Conservation (phyloP, 2,329 filamentous ascomycete genomes). For the Colletotrichum echinochloae region DNA sequence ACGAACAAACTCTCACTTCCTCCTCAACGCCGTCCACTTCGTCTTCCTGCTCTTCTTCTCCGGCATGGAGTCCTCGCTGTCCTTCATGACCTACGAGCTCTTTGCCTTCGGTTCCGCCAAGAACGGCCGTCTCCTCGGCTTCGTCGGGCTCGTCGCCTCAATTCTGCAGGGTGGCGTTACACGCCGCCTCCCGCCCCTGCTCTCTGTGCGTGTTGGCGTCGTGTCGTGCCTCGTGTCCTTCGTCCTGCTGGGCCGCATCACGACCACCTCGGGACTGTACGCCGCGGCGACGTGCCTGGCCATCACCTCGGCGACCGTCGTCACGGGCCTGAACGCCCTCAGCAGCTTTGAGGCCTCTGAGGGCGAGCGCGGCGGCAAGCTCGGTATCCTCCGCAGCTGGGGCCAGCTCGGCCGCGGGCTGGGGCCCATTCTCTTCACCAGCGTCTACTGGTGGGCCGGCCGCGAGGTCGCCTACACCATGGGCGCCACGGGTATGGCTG, state of each 20-base stretch:
- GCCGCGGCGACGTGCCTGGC: slow-evolving; percentile 85
- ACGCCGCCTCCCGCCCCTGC: slow-evolving; percentile 82
- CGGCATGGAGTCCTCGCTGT: slow-evolving; percentile 96
- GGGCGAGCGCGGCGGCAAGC: slow-evolving; percentile 84
- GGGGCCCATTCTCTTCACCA: slow-evolving; percentile 91
- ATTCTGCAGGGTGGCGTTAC: slow-evolving; percentile 95
- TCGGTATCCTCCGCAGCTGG: slow-evolving; percentile 84
- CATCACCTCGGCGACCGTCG: slow-evolving; percentile 92
- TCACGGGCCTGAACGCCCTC: slow-evolving; percentile 91
- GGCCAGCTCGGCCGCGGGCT: slow-evolving; percentile 90
- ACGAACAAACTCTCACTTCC: slow-evolving; percentile 83
- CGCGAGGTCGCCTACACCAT: slow-evolving; percentile 85
- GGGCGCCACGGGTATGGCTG: slow-evolving; percentile 83
- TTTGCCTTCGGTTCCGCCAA: slow-evolving; percentile 84
- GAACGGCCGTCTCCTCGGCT: slow-evolving; percentile 88
- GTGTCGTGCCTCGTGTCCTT: slow-evolving; percentile 83
- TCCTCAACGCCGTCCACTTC: slow-evolving; percentile 89
- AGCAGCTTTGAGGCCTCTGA: slow-evolving; percentile 89
- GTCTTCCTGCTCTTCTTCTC: slow-evolving; percentile 96
- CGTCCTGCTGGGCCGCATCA: slow-evolving; percentile 78
- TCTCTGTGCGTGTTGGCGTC: slow-evolving; percentile 84
- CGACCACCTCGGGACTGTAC: slow-evolving; percentile 79
- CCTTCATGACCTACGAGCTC: slow-evolving; percentile 96
- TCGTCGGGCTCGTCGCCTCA: slow-evolving; percentile 90
- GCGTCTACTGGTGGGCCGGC: slow-evolving; percentile 98